Evolutionary conservation across 2,329 filamentous ascomycete species (phyloP), one percentile per base, ranked within the genome.

Genomic region (Shiraia bambusicola): DNA sequence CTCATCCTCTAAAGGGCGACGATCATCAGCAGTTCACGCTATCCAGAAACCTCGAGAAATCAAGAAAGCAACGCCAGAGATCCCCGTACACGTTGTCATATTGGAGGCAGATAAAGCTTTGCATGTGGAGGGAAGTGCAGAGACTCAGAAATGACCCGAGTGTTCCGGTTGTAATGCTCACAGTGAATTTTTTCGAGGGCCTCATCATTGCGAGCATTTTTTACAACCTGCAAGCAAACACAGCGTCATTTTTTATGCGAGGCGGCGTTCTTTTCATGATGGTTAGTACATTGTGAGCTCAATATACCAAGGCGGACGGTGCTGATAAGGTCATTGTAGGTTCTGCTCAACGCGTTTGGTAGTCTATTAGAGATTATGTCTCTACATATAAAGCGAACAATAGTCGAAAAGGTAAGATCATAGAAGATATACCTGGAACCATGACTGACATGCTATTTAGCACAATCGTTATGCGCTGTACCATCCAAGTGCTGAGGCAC

Each of bases 381-480:
- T 15, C 45, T 95, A 2, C 95, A 91, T 60, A 79, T 86, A 1
- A 88, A 95, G 77, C 84, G 90, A 15, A 84, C 86, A 1, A 94
- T 95, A 55, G 86, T 95, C 42, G 88, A 95, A 61, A 95, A 95
- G 65, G 50, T 50, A 15, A 28, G 39, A 27, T 10, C 15, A 7
- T 2, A 6, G 2, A 19, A 9, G 3, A 14, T 2, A 14, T 6
- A 2, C 3, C 2, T 12, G 17, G 6, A n/a, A 2, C 2, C 24
- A 15, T 17, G 16, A 24, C 48, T 52, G 17, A 52, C 24, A 17
- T 9, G 3, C 6, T 13, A 4, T 4, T 12, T 62, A 84, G 84
- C 90, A 95, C 55, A 72, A 77, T 39, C 81, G 84, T 34, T 95
- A 94, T 62, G 88, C 88, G 13, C 76, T 95, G n/a, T 94, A 95